Conservation (phyloP, 2,329 filamentous ascomycete species). For the Penicillium aurantiogriseum region DNA sequence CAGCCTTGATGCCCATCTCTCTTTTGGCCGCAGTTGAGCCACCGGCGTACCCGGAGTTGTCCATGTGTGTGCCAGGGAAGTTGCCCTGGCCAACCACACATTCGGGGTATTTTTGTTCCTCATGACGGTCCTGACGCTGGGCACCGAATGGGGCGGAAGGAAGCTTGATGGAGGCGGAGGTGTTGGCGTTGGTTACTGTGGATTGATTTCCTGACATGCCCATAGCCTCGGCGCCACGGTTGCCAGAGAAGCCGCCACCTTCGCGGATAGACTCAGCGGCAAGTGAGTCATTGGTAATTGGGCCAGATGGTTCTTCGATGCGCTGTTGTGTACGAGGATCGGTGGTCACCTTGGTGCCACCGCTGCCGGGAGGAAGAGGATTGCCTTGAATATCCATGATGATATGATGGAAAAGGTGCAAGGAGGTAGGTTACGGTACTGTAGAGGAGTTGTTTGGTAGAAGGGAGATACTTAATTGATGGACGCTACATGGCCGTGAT, state of each 20-base stretch:
- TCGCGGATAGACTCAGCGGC: conserved; percentile 67
- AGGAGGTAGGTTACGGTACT: too few relatives aligned
- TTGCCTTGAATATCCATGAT: conserved; percentile 45
- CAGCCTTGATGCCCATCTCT: conserved; percentile 27
- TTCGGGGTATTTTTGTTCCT: conserved; percentile 46
- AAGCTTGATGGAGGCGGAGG: conserved; percentile 52
- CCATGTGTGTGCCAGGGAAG: conserved; percentile 38
- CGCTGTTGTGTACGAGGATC: conserved; percentile 54
- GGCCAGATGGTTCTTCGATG: conserved; percentile 62
- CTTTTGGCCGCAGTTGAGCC: conserved; percentile 35
- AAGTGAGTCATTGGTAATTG: conserved; percentile 67
- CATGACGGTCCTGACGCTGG: conserved; percentile 44
- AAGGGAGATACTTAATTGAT: neutral
- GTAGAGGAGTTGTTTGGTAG: neutral
- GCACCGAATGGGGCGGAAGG: conserved; percentile 49
- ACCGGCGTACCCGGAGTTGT: conserved; percentile 36
- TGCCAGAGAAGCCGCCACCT: conserved; percentile 61
- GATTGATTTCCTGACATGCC: conserved; percentile 53
- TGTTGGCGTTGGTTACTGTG: conserved; percentile 58
- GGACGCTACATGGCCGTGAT: neutral
- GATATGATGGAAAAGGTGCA: neutral
- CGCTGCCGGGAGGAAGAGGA: conserved; percentile 31
- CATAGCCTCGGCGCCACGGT: conserved; percentile 54
- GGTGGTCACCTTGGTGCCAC: conserved; percentile 46
- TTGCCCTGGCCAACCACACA: conserved; percentile 39